Base-by-base conservation (phyloP, 2,329 filamentous ascomycete genomes). In the Penicillium sp. region DNA sequence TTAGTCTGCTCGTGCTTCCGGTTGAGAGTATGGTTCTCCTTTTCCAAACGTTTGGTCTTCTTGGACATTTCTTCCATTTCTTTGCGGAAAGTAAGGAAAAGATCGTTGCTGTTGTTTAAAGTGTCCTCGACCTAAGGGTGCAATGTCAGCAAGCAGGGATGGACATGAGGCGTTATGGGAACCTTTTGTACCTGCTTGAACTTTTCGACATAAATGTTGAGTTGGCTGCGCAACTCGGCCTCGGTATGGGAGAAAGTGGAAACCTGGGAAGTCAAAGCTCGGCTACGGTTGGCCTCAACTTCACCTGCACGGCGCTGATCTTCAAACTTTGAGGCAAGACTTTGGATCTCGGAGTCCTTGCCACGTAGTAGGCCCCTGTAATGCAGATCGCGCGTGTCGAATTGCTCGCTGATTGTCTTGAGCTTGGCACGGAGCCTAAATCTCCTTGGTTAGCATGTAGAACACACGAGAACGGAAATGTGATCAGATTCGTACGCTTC, bases 21-120 rank as follows among this genome's bases (percentile, higher is more conserved):
- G 62, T 91, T 96, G 47, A 96, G 82, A 16, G 84, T 88, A 65
- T 94, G 88, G 67, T 99, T 97, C 69, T 99, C 94, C 76, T 96
- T 96, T 73, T 99, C 94, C 49, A 99, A 80, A 26, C 91, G 87
- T 75, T 97, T 97, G 6, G 93, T 96, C 78, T 97, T 97, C 78
- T 97, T 97, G 0, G 92, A 96, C 92, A 97, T 97, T 69, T 97
- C 94, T 76, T 97, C 94, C 92, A 97, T 97, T 76, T 97, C 94
- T 77, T 96, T 97, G 51, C 93, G 85, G 76, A 97, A 97, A 0
- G 94, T 97, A 63, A 97, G 79, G 74, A 97, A 97, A 50, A 97
- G 80, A 71, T 97, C 94, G 78, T 97, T 97, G 75, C 91, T 96
- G 72, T 97, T 97, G 76, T 97, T 97, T 47, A 97, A 83, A 35